Evolutionary conservation across 2,329 filamentous ascomycete species (phyloP).

Genomic region (Tolypocladium pustulatum): DNA sequence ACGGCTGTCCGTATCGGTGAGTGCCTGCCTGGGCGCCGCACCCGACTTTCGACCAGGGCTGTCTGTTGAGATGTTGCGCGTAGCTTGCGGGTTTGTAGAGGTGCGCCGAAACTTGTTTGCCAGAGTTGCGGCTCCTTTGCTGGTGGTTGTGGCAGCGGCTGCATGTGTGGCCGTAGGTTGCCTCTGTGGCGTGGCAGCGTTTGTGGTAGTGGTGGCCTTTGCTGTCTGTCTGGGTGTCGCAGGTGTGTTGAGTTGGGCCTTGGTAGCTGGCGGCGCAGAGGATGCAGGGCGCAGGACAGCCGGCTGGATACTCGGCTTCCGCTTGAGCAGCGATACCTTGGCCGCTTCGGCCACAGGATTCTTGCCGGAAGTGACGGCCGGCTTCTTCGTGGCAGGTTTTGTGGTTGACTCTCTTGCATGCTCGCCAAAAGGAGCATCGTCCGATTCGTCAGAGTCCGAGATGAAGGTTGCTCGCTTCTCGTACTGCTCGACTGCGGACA

Average conservation of each 20-base stretch:
- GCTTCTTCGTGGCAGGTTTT: background rate
- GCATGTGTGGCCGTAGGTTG: background rate
- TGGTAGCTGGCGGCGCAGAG: conserved; percentile 2
- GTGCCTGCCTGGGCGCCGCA: background rate
- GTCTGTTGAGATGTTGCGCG: conserved; percentile 1
- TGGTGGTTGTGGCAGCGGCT: background rate
- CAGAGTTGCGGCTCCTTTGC: conserved; percentile 1
- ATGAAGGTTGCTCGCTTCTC: conserved; percentile 27
- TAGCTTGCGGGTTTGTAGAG: background rate
- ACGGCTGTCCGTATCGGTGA: background rate
- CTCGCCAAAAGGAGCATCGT: conserved; percentile 18
- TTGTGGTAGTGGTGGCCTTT: background rate
- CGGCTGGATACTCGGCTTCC: conserved; percentile 1
- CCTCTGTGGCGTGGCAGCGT: conserved; percentile 8
- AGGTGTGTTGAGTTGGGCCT: background rate
- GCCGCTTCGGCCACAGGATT: background rate
- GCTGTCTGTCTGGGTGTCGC: background rate
- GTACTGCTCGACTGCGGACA: conserved; percentile 17
- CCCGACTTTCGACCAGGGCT: background rate
- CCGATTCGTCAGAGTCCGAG: conserved; percentile 26
- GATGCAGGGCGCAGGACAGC: background rate
- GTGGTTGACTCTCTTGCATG: conserved; percentile 7
- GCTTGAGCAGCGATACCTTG: conserved; percentile 11
- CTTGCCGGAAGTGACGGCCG: conserved; percentile 5
- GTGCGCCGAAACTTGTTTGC: conserved; percentile 5